A percentile compares a stretch with the other conserved stretches of the same genome.
phyloP scores from a whole-genome alignment of 2,329 filamentous ascomycete genomes.

The Colletotrichum graminicola region DNA sequence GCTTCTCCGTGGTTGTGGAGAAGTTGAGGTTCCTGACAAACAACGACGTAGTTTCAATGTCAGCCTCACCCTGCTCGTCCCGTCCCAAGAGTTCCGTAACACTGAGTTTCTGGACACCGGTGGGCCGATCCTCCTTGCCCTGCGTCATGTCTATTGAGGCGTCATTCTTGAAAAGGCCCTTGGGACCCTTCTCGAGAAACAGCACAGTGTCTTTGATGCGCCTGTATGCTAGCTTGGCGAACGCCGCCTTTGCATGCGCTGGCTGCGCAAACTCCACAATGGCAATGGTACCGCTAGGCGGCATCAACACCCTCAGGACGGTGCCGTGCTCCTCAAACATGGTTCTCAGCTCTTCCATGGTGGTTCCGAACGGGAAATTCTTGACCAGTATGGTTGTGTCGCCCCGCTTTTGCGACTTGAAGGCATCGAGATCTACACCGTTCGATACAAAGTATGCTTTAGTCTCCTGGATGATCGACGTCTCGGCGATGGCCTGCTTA shows the following conservation, averaged over 20 bases:
- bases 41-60: slow-evolving; percentile 79
- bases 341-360: slow-evolving; percentile 80
- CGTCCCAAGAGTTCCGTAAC: slow-evolving; percentile 76
- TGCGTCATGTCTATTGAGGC: slow-evolving; percentile 46
- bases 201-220: slow-evolving; percentile 92
- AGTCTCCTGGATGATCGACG: slow-evolving; percentile 94
- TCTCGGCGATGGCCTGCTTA: slow-evolving; percentile 97
- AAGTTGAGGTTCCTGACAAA: slow-evolving; percentile 97
- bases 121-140: slow-evolving; percentile 52
- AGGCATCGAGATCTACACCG: slow-evolving; percentile 91
- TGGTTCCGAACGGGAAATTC: slow-evolving; percentile 90
- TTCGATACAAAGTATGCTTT: slow-evolving; percentile 91
- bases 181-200: slow-evolving; percentile 94
- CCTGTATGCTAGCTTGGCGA: slow-evolving; percentile 86
- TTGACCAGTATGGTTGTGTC: slow-evolving; percentile 92
- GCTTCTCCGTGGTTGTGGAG: slow-evolving; percentile 80
- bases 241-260: slow-evolving; percentile 84
- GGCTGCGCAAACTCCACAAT: slow-evolving; percentile 89
- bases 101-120: slow-evolving; percentile 71
- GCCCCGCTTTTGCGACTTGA: slow-evolving; percentile 86
- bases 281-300: slow-evolving; percentile 91
- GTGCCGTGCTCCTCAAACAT: slow-evolving; percentile 89
- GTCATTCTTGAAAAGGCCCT: slow-evolving; percentile 74
- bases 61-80: slow-evolving; percentile 64
- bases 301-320: slow-evolving; percentile 87